Evolutionary conservation across 2,329 filamentous ascomycete genomes (phyloP), one percentile per base, ranked within the genome.

Genomic region (Massarina eburnea): DNA sequence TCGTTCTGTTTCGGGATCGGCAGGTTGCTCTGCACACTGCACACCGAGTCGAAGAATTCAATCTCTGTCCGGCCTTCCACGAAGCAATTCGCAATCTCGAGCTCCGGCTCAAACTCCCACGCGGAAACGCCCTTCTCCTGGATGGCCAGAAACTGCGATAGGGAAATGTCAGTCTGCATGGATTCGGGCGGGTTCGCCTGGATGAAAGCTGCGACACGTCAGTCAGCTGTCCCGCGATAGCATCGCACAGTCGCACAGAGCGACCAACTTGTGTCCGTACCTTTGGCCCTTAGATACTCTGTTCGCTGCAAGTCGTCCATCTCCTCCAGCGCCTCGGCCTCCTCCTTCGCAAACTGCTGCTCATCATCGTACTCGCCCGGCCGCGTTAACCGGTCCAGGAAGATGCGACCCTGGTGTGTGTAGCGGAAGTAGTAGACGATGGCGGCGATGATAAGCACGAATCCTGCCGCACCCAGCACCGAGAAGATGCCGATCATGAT

Each of bases 111-210:
- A 64, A 99, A 99, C 71, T 99, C 94, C 94, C 94, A 99, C 6
- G 94, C 94, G 4, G 94, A 96, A n/a, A 99, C 92, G 40, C 94
- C 94, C 72, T 99, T 99, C 76, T 99, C 94, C 75, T 99, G 94
- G 57, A 99, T 99, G 33, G 94, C 94, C 48, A 99, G 81, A 69
- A 96, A 97, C 70, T 99, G 94, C 27, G 94, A 97, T 54, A 99
- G 76, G 18, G 94, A 97, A 55, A 99, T 99, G 67, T 99, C 94
- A 57, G 94, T 97, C 64, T 94, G 91, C 47, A 92, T 76, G 7
- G 94, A 97, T 71, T 99, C 94, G 55, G 94, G 91, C 3, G 92
- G 94, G 66, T 97, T 96, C 45, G 86, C 89, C 70, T 94, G 86
- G 51, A 96, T 84, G 67, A 96, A 99, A 24, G 92, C 94, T 99